A percentile compares a stretch with the other conserved stretches of the same genome.
phyloP scores from a whole-genome alignment of 73 alveolate genomes.

The Effrenium voratum region DNA sequence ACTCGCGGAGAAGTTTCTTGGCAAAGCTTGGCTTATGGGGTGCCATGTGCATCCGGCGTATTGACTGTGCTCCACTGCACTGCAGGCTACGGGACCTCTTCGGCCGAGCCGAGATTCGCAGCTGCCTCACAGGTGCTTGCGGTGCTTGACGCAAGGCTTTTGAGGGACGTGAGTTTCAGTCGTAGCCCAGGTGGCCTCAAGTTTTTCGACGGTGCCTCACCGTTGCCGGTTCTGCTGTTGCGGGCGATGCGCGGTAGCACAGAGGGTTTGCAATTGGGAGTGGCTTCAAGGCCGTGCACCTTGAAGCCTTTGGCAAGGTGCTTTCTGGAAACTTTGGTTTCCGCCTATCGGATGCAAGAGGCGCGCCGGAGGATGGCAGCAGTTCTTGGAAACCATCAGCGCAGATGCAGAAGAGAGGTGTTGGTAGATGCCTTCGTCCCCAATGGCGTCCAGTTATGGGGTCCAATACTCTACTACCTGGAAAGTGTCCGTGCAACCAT shows the following conservation, averaged over 20 bases:
- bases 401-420: too few relatives aligned
- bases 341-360: slow-evolving; percentile 22
- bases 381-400: too few relatives aligned
- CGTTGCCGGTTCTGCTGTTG: slow-evolving; percentile 40
- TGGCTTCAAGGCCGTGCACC: not conserved
- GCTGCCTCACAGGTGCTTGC: not conserved
- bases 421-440: too few relatives aligned
- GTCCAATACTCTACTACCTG: too few relatives aligned
- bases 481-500: too few relatives aligned
- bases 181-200: slow-evolving; percentile 52
- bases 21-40: too few relatives aligned
- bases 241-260: slow-evolving; percentile 53
- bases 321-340: slow-evolving; percentile 31
- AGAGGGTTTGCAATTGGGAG: not conserved
- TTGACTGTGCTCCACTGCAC: not conserved
- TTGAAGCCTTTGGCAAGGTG: not conserved
- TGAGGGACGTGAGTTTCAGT: not conserved
- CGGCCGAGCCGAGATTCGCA: slow-evolving; percentile 79
- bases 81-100: slow-evolving; percentile 69
- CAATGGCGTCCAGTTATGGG: too few relatives aligned
- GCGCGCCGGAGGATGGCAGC: too few relatives aligned
- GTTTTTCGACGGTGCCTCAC: slow-evolving; percentile 73
- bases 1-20: too few relatives aligned
- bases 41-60: too few relatives aligned
- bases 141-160: not conserved